Evolutionary conservation across 495 filamentous ascomycete genomes (phyloP).

Genomic region (Cladorrhinum samala): DNA sequence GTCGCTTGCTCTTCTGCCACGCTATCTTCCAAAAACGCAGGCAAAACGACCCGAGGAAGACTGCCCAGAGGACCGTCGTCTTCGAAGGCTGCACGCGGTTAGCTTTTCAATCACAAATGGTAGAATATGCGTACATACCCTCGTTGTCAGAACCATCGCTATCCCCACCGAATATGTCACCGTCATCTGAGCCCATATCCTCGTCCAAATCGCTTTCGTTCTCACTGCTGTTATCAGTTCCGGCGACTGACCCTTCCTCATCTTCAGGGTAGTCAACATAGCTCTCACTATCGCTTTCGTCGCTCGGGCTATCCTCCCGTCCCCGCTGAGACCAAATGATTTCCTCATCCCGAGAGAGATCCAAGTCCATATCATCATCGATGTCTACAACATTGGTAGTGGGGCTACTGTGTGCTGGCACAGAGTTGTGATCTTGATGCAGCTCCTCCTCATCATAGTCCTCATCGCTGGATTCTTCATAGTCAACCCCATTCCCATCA

Average conservation of each 20-base stretch:
- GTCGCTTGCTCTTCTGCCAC: too few relatives aligned
- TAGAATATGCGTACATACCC: too few relatives aligned
- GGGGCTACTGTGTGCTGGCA: background rate
- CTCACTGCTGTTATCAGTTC: constrained; percentile 24
- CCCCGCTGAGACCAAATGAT: background rate
- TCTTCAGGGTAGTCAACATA: constrained; percentile 15
- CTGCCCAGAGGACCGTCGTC: too few relatives aligned
- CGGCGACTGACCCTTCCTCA: constrained; percentile 30
- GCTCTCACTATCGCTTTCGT: constrained; percentile 11
- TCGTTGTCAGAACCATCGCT: background rate
- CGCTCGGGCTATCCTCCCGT: background rate
- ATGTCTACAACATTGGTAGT: background rate
- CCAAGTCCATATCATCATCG: background rate
- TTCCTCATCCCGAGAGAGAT: background rate
- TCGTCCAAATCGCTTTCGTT: constrained; percentile 9
- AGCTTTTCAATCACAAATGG: too few relatives aligned
- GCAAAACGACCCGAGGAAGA: too few relatives aligned
- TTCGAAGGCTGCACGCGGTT: too few relatives aligned
- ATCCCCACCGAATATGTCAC: background rate
- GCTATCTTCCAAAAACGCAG: too few relatives aligned
- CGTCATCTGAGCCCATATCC: background rate
- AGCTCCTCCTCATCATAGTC: background rate
- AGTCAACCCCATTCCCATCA: too few relatives aligned
- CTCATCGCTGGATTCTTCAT: background rate
- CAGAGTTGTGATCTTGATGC: background rate